Evolutionary conservation across 371 early-diverging fungal genomes (phyloP), one percentile per base, ranked within the genome.

Genomic region (Mortierella sp.): DNA sequence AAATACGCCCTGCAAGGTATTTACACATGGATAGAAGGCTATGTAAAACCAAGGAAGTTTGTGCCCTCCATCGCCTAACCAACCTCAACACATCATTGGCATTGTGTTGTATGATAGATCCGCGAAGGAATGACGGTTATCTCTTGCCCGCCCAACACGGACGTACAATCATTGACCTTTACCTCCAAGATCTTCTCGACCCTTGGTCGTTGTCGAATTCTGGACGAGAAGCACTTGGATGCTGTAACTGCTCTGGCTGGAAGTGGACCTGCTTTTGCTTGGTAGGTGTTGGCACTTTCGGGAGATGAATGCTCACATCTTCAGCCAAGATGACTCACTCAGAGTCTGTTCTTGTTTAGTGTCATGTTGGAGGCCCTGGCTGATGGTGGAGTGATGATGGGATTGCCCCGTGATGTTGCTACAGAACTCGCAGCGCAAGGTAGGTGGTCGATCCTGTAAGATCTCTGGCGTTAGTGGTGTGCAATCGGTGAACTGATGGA

Each of bases 381-480:
- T 19, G 85, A 85, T 69, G 85, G 85, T 21, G 85, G 85, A 24
- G 84, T 85, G 3, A 82, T 83, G 82, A 83, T 84, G 82, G 85
- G 85, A 14, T 59, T 85, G 31, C 82, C 85, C 17, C 76, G 85
- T 24, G 83, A 82, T 29, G 80, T 83, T 21, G 82, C 85, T 6
- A 67, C 79, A 13, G 83, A 82, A 28, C 62, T 85, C 10, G 83
- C 83, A 16, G 85, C 85, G 12, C 84, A 84, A 78, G 79, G 81
- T 80, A 81, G 9, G 46, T 22, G 14, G 39, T 39, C 12, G 10
- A 10, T 4, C 7, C 10, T 4, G 10, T 34, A 10, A 34, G 4
- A 34, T 34, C 34, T 34, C 7, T 43, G 44, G 16, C 16, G 44
- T 16, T 43, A 43, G n/a, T n/a, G n/a, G n/a, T n/a, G n/a, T n/a